Base-by-base conservation (phyloP, 2,329 filamentous ascomycete genomes). In the Biscogniauxia mediterranea region DNA sequence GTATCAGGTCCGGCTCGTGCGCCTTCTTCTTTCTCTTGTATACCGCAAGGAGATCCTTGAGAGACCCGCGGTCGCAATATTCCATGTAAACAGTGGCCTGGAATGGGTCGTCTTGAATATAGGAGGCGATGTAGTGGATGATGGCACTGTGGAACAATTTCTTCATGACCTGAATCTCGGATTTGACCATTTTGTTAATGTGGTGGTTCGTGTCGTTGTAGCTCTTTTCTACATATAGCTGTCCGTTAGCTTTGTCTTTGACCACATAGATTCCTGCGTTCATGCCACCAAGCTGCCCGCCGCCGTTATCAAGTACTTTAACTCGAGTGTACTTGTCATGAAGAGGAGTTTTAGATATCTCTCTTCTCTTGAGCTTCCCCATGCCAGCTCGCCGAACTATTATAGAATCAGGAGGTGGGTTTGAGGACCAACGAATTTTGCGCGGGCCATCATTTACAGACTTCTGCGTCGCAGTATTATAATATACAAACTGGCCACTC, bases 21-120 rank as follows among this genome's bases (percentile, higher is more conserved):
- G 38, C 21, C 23, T 59, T 63, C 28, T 57, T 63, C 19, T 58
- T 53, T 11, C 4, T 6, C 19, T 59, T 60, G 55, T 64, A 65
- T 5, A 13, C n/a, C 1, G 26, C 19, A 2, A 66, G 57, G 17
- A 67, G 28, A 21, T 66, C 57, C 9, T 42, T 46, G 15, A 59
- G 64, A 32, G 56, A 25, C 15, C 56, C 58, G 13, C 56, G 42
- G 38, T 61, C 57, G 32, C 59, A 61, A 23, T 38, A 53, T 21
- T 64, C 57, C 62, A 64, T 61, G 38, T 61, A 59, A 8, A 64
- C 42, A 25, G 54, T 55, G 26, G 59, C 59, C n/a, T 28, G n/a
- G 50, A 62, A 60, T 7, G 61, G 61, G 1, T 57, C 38, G 11
- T 62, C 52, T 3, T 53, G 25, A 11, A 60, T 25, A 23, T 55